Conservation (phyloP, 371 early-diverging fungal species). For the Encephalitozoon cuniculi region DNA sequence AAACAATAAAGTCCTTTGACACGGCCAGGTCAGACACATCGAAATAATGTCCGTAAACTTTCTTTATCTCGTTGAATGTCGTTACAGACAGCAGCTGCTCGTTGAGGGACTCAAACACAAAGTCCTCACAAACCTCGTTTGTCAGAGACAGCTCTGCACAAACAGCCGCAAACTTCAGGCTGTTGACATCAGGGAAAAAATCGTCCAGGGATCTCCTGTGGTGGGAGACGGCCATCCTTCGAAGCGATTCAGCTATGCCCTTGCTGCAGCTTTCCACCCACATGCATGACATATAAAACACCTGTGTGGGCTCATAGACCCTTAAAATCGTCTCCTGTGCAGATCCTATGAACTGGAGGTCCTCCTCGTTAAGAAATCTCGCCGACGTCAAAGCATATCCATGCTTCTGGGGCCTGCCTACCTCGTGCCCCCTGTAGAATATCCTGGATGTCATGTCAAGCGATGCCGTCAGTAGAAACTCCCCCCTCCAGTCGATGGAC, state of each 20-base stretch:
- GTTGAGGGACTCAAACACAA: slow-evolving; percentile 4
- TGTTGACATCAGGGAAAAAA: background rate
- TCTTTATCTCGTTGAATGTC: slow-evolving; percentile 42
- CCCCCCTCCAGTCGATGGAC: slow-evolving; percentile 36
- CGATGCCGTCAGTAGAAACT: slow-evolving; percentile 30
- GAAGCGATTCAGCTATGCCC: background rate
- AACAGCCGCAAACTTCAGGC: slow-evolving; percentile 28
- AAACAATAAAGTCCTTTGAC: slow-evolving; percentile 32
- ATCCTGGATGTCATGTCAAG: slow-evolving; percentile 50
- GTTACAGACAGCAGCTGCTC: slow-evolving; percentile 35
- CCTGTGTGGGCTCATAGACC: slow-evolving; percentile 37
- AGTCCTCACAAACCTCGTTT: slow-evolving; percentile 30
- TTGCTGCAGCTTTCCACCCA: background rate
- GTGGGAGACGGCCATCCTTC: background rate
- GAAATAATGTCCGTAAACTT: slow-evolving; percentile 56
- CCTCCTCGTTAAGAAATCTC: slow-evolving; percentile 16
- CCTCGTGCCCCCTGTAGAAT: slow-evolving; percentile 46
- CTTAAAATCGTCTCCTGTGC: slow-evolving; percentile 49
- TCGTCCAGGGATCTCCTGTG: background rate
- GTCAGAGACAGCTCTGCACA: slow-evolving; percentile 47
- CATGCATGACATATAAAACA: slow-evolving; percentile 22
- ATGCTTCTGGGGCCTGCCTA: slow-evolving; percentile 42
- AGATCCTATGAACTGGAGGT: slow-evolving; percentile 21
- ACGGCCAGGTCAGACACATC: slow-evolving; percentile 38
- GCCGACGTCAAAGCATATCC: slow-evolving; percentile 40